Evolutionary conservation across 1,284 basidiomycete species (phyloP), one percentile per base, ranked within the genome.

Genomic region (Leccinum pachyderme): DNA sequence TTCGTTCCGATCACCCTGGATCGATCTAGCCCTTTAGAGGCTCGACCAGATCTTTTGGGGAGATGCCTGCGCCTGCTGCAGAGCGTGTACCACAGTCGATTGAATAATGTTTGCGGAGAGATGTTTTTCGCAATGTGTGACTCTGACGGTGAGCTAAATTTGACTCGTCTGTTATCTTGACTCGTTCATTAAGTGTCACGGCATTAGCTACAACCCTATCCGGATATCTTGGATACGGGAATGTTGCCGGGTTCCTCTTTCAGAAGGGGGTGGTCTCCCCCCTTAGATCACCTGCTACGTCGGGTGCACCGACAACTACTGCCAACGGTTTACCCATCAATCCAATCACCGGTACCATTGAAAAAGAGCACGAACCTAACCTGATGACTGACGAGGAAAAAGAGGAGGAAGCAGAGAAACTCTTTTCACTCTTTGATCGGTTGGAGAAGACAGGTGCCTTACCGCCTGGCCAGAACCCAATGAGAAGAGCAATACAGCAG

Each of bases 381-480:
- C 81, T 86, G 43, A 94, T 97, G 93, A 87, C 90, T 0, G 87
- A 94, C 22, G 93, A 94, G 66, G 93, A 97, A 76, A 95, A 94
- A 70, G 91, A 95, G 67, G 76, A 76, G 13, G 95, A 98, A 74
- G 89, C 93, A 46, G 94, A 96, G 74, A 87, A 87, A 66, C 75
- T 98, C 45, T 93, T 96, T 66, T 85, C 89, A 25, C 77, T 97
- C 18, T 97, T 98, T 67, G 91, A 96, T 60, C 77, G 93, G 49
- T 76, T 97, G 63, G 90, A 94, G 69, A 83, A 78, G 70, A 87
- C 76, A 35, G 89, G 89, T 15, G 80, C 83, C 49, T 66, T 91
- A 51, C 75, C 81, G 13, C 74, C 82, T 24, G 75, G 73, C 46
- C 83, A 86, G 62, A 91, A 91, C 69, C 88, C 89, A 9, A 81